Evolutionary conservation across 148 eudicot species (phyloP).

Genomic region (Vaccinium vitisidaea): DNA sequence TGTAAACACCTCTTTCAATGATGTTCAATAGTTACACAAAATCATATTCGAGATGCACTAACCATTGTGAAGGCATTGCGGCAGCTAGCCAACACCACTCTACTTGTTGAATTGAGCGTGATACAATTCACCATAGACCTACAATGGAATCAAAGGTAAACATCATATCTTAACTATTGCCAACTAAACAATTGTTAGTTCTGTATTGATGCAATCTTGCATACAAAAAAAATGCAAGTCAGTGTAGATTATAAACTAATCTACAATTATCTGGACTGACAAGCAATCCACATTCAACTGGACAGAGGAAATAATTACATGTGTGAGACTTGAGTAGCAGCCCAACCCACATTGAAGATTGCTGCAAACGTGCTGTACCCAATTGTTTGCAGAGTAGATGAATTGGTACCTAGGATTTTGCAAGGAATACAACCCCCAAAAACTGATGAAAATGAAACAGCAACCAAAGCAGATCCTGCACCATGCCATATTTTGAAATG

Average conservation of each 20-base stretch:
- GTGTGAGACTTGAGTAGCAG: constrained; percentile 95
- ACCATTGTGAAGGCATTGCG: constrained; percentile 99
- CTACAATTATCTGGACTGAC: neutral
- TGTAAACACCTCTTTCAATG: constrained; percentile 9
- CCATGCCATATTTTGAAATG: constrained; percentile 92
- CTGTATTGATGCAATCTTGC: neutral
- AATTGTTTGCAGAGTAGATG: constrained; percentile 62
- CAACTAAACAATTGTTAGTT: neutral
- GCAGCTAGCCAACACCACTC: constrained; percentile 89
- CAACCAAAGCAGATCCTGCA: constrained; percentile 80
- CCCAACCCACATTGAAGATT: constrained; percentile 92
- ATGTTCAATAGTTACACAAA: constrained; percentile 1
- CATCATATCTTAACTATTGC: neutral
- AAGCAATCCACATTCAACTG: constrained; percentile 4
- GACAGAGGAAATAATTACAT: constrained; percentile 50
- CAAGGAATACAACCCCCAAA: constrained; percentile 90
- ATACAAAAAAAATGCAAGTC: neutral
- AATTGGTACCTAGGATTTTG: constrained; percentile 70
- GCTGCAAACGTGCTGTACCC: constrained; percentile 87
- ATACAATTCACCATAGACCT: constrained; percentile 99
- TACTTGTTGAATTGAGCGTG: constrained; percentile 78
- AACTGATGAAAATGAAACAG: constrained; percentile 96
- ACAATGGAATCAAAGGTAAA: constrained; percentile 19
- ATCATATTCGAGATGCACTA: constrained; percentile 6
- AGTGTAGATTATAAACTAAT: neutral